Conservation (phyloP, 352 stramenopile species). For the Stephanocyclus meneghinianus region DNA sequence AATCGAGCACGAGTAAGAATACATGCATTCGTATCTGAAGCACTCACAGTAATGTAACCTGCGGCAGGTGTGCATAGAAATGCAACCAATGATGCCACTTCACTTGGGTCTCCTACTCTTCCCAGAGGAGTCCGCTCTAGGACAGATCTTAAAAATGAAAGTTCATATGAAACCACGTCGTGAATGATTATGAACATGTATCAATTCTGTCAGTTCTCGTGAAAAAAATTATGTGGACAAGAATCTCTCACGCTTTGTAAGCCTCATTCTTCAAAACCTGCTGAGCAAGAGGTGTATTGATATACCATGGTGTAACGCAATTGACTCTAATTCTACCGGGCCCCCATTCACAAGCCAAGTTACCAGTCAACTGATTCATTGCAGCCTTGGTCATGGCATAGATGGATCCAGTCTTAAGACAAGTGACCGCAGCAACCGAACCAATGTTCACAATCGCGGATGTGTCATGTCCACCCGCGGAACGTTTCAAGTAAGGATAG, state of each 20-base stretch:
- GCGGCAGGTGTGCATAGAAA: constrained; percentile 78
- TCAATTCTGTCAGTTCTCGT: neutral
- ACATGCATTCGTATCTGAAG: neutral
- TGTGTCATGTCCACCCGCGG: constrained; percentile 48
- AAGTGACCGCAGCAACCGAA: constrained; percentile 72
- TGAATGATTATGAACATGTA: too few relatives aligned
- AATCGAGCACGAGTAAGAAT: neutral
- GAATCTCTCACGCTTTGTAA: constrained; percentile 65
- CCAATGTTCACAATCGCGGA: constrained; percentile 79
- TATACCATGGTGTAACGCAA: constrained; percentile 85
- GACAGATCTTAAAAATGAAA: constrained; percentile 45
- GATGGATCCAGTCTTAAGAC: constrained; percentile 66
- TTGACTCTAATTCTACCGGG: constrained; percentile 80
- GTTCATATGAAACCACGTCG: neutral
- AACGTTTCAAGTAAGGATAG: constrained; percentile 80
- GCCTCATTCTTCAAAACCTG: constrained; percentile 82
- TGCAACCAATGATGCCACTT: constrained; percentile 77
- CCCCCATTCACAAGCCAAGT: constrained; percentile 83
- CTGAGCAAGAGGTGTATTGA: constrained; percentile 83
- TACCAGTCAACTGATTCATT: constrained; percentile 84
- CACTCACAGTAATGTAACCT: constrained; percentile 60
- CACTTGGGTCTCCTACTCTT: constrained; percentile 74
- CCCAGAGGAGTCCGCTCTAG: constrained; percentile 76
- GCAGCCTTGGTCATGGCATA: constrained; percentile 77
- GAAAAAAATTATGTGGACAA: neutral